Percentiles rank a stretch among this genome's conserved stretches.
Evolutionary conservation across 257 asterid species (phyloP).

Genomic region (Solanum commersonii): DNA sequence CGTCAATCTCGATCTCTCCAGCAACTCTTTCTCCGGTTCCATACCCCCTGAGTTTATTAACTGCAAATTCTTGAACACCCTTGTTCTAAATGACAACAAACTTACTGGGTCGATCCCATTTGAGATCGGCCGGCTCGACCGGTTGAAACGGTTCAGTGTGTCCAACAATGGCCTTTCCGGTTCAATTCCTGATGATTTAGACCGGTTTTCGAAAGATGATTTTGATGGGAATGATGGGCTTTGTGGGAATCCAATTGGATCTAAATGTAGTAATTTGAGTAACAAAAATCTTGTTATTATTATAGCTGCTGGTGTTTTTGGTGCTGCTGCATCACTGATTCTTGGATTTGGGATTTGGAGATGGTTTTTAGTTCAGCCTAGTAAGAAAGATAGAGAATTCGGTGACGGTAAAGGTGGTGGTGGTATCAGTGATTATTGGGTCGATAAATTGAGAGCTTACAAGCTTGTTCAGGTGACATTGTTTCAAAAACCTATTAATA

Average conservation of each 20-base stretch:
- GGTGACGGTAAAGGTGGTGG: slow-evolving; percentile 20
- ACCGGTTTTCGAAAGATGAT: slow-evolving; percentile 10
- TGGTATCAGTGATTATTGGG: slow-evolving; percentile 17
- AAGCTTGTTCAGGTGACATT: slow-evolving; percentile 47
- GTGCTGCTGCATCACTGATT: slow-evolving; percentile 39
- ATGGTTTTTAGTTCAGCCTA: slow-evolving; percentile 28
- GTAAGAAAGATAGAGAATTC: slow-evolving; percentile 17
- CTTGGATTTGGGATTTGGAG: slow-evolving; percentile 55
- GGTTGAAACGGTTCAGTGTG: slow-evolving; percentile 35
- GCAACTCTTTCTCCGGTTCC: slow-evolving; percentile 1
- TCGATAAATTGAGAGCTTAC: slow-evolving; percentile 29
- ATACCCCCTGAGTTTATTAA: neutral
- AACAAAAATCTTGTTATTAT: slow-evolving; percentile 28
- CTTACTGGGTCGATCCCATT: slow-evolving; percentile 37
- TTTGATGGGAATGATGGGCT: slow-evolving; percentile 36
- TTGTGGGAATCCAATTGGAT: slow-evolving; percentile 30
- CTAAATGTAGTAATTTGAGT: slow-evolving; percentile 36
- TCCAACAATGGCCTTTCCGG: slow-evolving; percentile 42
- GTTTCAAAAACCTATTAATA: slow-evolving; percentile 55
- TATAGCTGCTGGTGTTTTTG: slow-evolving; percentile 43
- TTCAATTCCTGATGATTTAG: slow-evolving; percentile 28
- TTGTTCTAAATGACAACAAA: neutral
- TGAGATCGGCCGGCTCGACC: slow-evolving; percentile 24
- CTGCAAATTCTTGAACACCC: slow-evolving; percentile 10
- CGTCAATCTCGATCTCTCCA: slow-evolving; percentile 12